Evolutionary conservation across 1,139 yeast genomes (phyloP).

Genomic region (Taiozyma sp.): DNA sequence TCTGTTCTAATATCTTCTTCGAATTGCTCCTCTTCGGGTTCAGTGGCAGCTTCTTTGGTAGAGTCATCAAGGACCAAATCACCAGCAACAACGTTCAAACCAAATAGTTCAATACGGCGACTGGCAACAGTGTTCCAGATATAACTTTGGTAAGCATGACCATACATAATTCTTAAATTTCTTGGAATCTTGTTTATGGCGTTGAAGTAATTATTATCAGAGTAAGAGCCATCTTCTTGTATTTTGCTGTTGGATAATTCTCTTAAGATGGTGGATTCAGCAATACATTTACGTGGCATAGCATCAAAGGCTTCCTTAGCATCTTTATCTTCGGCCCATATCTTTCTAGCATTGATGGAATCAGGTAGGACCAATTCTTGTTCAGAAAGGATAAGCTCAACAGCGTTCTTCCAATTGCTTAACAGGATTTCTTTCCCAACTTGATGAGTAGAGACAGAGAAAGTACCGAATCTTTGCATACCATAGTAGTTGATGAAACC

Average conservation of each 20-base stretch:
- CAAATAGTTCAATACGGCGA: constrained; percentile 67
- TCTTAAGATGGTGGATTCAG: constrained; percentile 72
- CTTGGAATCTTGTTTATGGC: constrained; percentile 93
- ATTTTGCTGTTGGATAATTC: constrained; percentile 46
- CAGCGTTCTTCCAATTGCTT: constrained; percentile 78
- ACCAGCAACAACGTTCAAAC: constrained; percentile 69
- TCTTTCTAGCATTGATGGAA: constrained; percentile 72
- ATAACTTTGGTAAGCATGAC: constrained; percentile 95
- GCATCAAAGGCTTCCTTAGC: constrained; percentile 57
- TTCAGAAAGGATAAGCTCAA: constrained; percentile 71
- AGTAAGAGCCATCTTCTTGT: constrained; percentile 39
- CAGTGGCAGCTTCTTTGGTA: constrained; percentile 38
- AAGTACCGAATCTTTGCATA: constrained; percentile 97
- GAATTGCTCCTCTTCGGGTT: constrained; percentile 69
- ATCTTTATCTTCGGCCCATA: constrained; percentile 76
- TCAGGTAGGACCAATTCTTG: constrained; percentile 83
- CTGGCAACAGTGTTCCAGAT: constrained; percentile 91
- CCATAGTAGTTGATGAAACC: constrained; percentile 96
- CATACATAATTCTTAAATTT: constrained; percentile 90
- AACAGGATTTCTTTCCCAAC: constrained; percentile 71
- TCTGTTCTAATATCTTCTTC: constrained; percentile 57
- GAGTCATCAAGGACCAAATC: constrained; percentile 63
- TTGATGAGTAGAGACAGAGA: constrained; percentile 84
- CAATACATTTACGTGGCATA: constrained; percentile 87
- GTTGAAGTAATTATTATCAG: constrained; percentile 54